These are phyloP conservation scores for Talaromyces verruculosus DNA, from an alignment of 2,329 filamentous ascomycete species.

Conservation along the genomic window DNA sequence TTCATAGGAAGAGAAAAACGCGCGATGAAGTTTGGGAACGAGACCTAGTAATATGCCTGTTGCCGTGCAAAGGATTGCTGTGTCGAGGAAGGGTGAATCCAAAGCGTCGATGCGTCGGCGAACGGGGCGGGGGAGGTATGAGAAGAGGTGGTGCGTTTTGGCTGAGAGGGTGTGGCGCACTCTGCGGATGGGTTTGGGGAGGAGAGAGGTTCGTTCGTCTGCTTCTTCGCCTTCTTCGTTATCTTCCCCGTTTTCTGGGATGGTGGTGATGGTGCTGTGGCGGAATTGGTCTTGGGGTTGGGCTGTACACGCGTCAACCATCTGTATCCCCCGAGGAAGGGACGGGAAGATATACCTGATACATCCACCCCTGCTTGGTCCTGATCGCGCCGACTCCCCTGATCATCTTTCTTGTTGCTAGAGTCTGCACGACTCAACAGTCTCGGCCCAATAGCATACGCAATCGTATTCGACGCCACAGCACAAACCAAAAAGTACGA, in stretches of 20 bases:
- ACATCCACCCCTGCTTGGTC: background rate
- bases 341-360: background rate
- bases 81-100: slow-evolving; percentile 58
- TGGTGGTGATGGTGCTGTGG: background rate
- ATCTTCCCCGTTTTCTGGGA: slow-evolving; percentile 12
- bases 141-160: slow-evolving; percentile 30
- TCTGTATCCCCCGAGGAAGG: background rate
- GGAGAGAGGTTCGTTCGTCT: slow-evolving; percentile 54
- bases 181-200: slow-evolving; percentile 41
- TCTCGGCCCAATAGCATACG: slow-evolving; percentile 62
- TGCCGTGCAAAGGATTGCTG: slow-evolving; percentile 61
- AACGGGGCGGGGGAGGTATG: slow-evolving; percentile 36
- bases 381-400: slow-evolving; percentile 27
- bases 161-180: slow-evolving; percentile 27
- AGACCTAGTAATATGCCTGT: slow-evolving; percentile 62
- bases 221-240: slow-evolving; percentile 28
- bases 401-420: slow-evolving; percentile 16
- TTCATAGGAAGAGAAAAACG: slow-evolving; percentile 60
- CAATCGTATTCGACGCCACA: slow-evolving; percentile 63
- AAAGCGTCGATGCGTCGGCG: slow-evolving; percentile 41
- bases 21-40: slow-evolving; percentile 57
- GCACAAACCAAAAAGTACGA: slow-evolving; percentile 67
- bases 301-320: background rate
- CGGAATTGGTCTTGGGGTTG: slow-evolving; percentile 15
- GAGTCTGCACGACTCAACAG: slow-evolving; percentile 51